Conservation (phyloP, 768 basidiomycete species). For the Chalciporus sphaerocephalus region DNA sequence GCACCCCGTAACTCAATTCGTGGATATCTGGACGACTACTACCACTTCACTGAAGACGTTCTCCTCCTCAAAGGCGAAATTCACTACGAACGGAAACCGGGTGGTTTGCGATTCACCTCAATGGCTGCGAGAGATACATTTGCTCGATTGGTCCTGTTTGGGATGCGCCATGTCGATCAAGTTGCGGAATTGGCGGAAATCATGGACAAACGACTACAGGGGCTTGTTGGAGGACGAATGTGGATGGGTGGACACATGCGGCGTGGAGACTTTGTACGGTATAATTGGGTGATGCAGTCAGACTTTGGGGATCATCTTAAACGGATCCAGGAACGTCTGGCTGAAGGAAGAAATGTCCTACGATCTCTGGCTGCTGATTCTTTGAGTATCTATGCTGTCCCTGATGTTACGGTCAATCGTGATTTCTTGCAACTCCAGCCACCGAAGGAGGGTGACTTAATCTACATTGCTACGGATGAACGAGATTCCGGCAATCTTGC, state of each 20-base stretch:
- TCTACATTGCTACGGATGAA: slow-evolving; percentile 41
- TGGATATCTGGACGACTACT: slow-evolving; percentile 40
- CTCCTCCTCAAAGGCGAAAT: slow-evolving; percentile 39
- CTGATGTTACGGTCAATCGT: slow-evolving; percentile 16
- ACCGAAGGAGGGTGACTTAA: slow-evolving; percentile 20
- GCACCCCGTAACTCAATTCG: slow-evolving; percentile 34
- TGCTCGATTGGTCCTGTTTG: slow-evolving; percentile 30
- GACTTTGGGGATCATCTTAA: slow-evolving; percentile 34
- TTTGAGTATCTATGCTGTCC: slow-evolving; percentile 20
- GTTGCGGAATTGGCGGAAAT: slow-evolving; percentile 27
- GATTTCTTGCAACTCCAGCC: slow-evolving; percentile 13
- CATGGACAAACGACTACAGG: slow-evolving; percentile 33
- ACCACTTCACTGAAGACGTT: slow-evolving; percentile 32
- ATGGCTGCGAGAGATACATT: slow-evolving; percentile 30
- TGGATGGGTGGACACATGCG: slow-evolving; percentile 45
- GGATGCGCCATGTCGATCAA: slow-evolving; percentile 26
- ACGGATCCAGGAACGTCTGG: slow-evolving; percentile 30
- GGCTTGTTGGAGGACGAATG: slow-evolving; percentile 28
- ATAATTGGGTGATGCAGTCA: slow-evolving; percentile 35
- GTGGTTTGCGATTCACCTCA: slow-evolving; percentile 33
- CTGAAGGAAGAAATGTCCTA: slow-evolving; percentile 19
- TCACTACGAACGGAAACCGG: slow-evolving; percentile 39
- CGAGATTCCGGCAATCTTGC: slow-evolving; percentile 34
- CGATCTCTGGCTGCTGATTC: slow-evolving; percentile 14
- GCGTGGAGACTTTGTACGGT: slow-evolving; percentile 37